A percentile compares a stretch with the other conserved stretches of the same genome.
phyloP scores from a whole-genome alignment of 1,284 basidiomycete genomes.

The Takashimella tepidaria region DNA sequence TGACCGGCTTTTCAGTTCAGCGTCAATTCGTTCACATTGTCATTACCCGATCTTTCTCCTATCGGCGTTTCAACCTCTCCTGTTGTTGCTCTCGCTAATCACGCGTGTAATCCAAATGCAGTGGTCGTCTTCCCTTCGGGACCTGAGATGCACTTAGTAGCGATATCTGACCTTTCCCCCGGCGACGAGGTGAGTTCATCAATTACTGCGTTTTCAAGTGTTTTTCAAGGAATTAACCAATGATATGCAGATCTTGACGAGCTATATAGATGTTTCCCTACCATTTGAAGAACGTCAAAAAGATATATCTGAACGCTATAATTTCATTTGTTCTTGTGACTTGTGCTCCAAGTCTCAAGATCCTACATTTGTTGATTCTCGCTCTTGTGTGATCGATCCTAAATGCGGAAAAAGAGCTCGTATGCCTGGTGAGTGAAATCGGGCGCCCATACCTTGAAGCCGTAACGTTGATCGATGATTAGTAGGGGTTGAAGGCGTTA shows the following conservation, averaged over 20 bases:
- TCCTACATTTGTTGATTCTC: slow-evolving; percentile 54
- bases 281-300: slow-evolving; percentile 57
- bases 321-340: slow-evolving; percentile 68
- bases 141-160: slow-evolving; percentile 61
- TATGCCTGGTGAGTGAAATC: slow-evolving; percentile 30
- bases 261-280: slow-evolving; percentile 80
- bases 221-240: neutral
- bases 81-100: slow-evolving; percentile 74
- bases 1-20: slow-evolving; percentile 61
- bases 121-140: slow-evolving; percentile 75
- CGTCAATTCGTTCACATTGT: slow-evolving; percentile 82
- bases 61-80: slow-evolving; percentile 78
- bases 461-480: too few relatives aligned
- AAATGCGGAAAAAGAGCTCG: slow-evolving; percentile 18
- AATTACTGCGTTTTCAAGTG: too few relatives aligned
- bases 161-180: slow-evolving; percentile 58
- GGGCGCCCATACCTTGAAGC: too few relatives aligned
- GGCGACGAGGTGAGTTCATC: slow-evolving; percentile 62
- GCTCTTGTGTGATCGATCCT: slow-evolving; percentile 53
- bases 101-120: slow-evolving; percentile 85
- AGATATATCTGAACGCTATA: slow-evolving; percentile 66
- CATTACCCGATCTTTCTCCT: slow-evolving; percentile 65
- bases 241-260: slow-evolving; percentile 56
- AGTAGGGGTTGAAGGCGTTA: neutral
- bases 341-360: slow-evolving; percentile 51